Percentiles rank a stretch among this genome's conserved stretches.
phyloP scores from a whole-genome alignment of 2,329 filamentous ascomycete genomes.

The Fragosphaeria purpurea region DNA sequence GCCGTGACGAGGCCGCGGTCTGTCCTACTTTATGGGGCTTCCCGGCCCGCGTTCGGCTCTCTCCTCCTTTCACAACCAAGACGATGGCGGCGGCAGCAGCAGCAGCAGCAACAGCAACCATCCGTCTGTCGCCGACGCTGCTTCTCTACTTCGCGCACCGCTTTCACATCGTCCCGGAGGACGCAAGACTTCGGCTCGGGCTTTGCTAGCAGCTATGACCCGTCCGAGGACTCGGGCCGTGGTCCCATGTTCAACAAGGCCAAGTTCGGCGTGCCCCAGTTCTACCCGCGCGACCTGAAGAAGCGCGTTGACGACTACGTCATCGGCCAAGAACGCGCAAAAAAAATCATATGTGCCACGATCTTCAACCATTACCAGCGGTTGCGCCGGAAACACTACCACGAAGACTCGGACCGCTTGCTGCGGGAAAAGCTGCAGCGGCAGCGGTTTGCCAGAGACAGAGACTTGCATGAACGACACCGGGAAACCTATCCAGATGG shows the following conservation, averaged over 20 bases:
- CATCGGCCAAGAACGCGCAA: conserved; percentile 87
- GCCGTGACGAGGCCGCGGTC: conserved; percentile 9
- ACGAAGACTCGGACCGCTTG: conserved; percentile 57
- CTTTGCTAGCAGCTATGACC: conserved; percentile 51
- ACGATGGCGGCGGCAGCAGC: background rate
- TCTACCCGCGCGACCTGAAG: conserved; percentile 65
- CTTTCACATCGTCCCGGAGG: conserved; percentile 26
- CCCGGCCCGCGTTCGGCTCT: background rate
- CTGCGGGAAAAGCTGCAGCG: conserved; percentile 55
- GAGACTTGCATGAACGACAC: conserved; percentile 42
- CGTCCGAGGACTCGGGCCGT: conserved; percentile 38
- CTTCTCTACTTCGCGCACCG: conserved; percentile 21
- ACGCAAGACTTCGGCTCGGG: conserved; percentile 44
- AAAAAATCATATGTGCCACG: conserved; percentile 85
- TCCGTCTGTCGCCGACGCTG: conserved; percentile 7
- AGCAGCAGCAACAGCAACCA: background rate
- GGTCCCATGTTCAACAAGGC: conserved; percentile 51
- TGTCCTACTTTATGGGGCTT: conserved; percentile 4
- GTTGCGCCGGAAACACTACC: conserved; percentile 65
- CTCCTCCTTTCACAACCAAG: background rate
- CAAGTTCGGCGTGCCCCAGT: conserved; percentile 49
- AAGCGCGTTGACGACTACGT: conserved; percentile 91
- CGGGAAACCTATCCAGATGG: conserved; percentile 68
- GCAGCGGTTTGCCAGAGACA: conserved; percentile 61
- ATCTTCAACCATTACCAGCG: conserved; percentile 97